phyloP scores from a whole-genome alignment of 441 rosid genomes.

The Croton laevigatus region DNA sequence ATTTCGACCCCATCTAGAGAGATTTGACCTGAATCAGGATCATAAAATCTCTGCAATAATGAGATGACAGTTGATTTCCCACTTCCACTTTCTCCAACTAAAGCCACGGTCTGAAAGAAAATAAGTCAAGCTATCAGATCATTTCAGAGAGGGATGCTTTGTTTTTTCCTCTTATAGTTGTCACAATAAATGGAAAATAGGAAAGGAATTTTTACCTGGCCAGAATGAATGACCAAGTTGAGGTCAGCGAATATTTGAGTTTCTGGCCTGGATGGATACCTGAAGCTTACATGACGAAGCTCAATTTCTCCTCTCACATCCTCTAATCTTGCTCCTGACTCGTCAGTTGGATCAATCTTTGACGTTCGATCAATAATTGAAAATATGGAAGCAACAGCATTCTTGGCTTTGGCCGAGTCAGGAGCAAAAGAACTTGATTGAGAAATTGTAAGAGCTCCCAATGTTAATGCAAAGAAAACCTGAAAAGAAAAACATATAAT shows the following conservation, averaged over 20 bases:
- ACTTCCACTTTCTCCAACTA: conserved; percentile 85
- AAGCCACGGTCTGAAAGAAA: conserved; percentile 60
- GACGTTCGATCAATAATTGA: conserved; percentile 54
- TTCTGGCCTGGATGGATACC: conserved; percentile 69
- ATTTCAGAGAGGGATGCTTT: no score
- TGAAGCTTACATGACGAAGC: conserved; percentile 56
- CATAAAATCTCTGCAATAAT: conserved; percentile 67
- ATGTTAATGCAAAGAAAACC: conserved; percentile 62
- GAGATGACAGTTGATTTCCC: conserved; percentile 72
- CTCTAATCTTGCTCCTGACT: conserved; percentile 42
- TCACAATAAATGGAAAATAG: background rate
- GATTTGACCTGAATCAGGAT: conserved; percentile 64
- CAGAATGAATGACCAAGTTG: conserved; percentile 47
- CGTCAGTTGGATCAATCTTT: conserved; percentile 56
- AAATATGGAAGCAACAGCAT: conserved; percentile 59
- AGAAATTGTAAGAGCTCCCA: conserved; percentile 55
- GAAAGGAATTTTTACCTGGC: conserved; percentile 41
- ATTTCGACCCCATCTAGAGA: conserved; percentile 57
- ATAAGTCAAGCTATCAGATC: background rate
- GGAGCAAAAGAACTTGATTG: conserved; percentile 59
- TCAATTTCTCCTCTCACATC: conserved; percentile 63
- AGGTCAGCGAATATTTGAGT: conserved; percentile 56
- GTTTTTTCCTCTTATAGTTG: background rate
- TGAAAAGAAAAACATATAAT: conserved; percentile 49
- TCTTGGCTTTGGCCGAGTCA: conserved; percentile 50